phyloP scores from a whole-genome alignment of 352 stramenopile genomes.

The Phytophthora multivora region DNA sequence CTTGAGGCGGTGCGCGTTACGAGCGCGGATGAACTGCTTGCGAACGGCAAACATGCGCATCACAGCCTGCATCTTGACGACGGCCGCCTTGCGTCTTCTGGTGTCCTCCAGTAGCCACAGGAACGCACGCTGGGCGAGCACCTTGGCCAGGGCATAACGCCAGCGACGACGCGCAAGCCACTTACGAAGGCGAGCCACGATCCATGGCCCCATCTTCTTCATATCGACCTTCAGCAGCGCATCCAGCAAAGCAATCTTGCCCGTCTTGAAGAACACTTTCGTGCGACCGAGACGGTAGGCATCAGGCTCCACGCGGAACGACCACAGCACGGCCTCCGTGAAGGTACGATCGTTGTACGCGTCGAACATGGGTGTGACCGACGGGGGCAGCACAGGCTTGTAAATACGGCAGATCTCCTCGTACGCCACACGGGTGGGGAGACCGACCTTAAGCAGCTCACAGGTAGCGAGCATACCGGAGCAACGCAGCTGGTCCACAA shows the following conservation, averaged over 20 bases:
- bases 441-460: constrained; percentile 91
- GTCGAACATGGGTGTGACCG: constrained; percentile 80
- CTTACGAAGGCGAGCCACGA: constrained; percentile 82
- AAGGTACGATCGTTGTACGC: constrained; percentile 88
- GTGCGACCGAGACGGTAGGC: constrained; percentile 89
- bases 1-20: constrained; percentile 70
- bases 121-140: constrained; percentile 84
- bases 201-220: constrained; percentile 91
- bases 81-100: constrained; percentile 69
- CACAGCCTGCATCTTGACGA: constrained; percentile 84
- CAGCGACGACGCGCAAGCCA: constrained; percentile 85
- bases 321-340: constrained; percentile 90
- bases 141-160: constrained; percentile 86
- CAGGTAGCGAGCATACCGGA: constrained; percentile 91
- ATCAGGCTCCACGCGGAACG: constrained; percentile 87
- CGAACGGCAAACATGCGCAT: constrained; percentile 88
- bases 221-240: constrained; percentile 89
- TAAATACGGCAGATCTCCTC: constrained; percentile 90
- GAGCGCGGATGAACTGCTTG: constrained; percentile 79
- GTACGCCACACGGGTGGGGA: constrained; percentile 90
- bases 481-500: constrained; percentile 90
- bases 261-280: constrained; percentile 93
- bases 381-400: constrained; percentile 75
- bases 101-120: constrained; percentile 81
- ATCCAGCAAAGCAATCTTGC: constrained; percentile 89